These are phyloP conservation scores for Afroboletus lepidellus DNA, from an alignment of 1,284 basidiomycete species.

Conservation along the genomic window DNA sequence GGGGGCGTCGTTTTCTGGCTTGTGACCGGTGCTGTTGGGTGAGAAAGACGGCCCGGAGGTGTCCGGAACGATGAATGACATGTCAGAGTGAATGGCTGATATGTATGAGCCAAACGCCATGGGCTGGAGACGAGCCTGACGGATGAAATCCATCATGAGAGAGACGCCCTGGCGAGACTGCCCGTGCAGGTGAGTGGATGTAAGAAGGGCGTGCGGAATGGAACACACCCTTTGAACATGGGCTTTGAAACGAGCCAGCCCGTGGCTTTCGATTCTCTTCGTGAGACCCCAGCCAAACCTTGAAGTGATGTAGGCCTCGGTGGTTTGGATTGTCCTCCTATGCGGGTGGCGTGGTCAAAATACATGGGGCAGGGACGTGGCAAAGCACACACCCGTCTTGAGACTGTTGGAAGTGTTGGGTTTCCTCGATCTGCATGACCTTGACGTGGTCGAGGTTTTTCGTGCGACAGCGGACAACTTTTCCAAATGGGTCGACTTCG, in stretches of 20 bases:
- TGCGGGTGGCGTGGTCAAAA: slow-evolving; percentile 7
- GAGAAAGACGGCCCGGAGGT: slow-evolving; percentile 15
- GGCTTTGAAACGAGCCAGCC: slow-evolving; percentile 71
- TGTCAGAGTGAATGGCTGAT: slow-evolving; percentile 36
- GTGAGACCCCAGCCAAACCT: slow-evolving; percentile 82
- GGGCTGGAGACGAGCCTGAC: slow-evolving; percentile 70
- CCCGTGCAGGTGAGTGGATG: slow-evolving; percentile 14
- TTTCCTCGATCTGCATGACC: slow-evolving; percentile 79
- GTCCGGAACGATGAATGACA: slow-evolving; percentile 29
- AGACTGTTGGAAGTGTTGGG: slow-evolving; percentile 59
- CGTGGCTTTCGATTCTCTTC: slow-evolving; percentile 76
- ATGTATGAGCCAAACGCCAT: slow-evolving; percentile 55
- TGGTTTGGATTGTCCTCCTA: slow-evolving; percentile 73
- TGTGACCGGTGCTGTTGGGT: slow-evolving; percentile 13
- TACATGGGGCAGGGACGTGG: background rate
- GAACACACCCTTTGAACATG: slow-evolving; percentile 68
- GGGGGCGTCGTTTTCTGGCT: slow-evolving; percentile 17
- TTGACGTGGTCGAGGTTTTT: slow-evolving; percentile 84
- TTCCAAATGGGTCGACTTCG: slow-evolving; percentile 78
- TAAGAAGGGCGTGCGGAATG: background rate
- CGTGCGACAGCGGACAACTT: slow-evolving; percentile 67
- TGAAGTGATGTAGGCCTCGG: slow-evolving; percentile 74
- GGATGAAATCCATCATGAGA: slow-evolving; percentile 67
- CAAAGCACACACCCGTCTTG: slow-evolving; percentile 56
- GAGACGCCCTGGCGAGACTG: slow-evolving; percentile 82